Evolutionary conservation across 495 filamentous ascomycete species (phyloP), one percentile per base, ranked within the genome.

Genomic region (Thermothielavioides terrestris): DNA sequence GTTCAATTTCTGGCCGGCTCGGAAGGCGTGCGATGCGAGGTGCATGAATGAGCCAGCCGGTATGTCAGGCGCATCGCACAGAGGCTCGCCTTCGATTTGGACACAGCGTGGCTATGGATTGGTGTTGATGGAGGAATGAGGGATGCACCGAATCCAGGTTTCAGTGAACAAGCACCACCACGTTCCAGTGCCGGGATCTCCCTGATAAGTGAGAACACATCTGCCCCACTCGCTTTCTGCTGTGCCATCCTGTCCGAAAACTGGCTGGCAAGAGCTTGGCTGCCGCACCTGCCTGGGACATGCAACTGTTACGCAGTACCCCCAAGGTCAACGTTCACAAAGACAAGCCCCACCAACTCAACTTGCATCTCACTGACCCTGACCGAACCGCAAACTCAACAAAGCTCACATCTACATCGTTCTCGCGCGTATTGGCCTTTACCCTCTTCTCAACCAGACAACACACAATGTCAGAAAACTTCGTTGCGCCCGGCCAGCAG

Each of bases 401-500:
- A 1, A 7, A n/a, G n/a, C 11, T 21, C 15, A n/a, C 11, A 34
- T 7, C 31, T 6, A 14, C 30, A 9, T n/a, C n/a, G n/a, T n/a
- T n/a, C n/a, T n/a, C n/a, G n/a, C n/a, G n/a, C n/a, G n/a, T n/a
- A n/a, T n/a, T n/a, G n/a, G n/a, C n/a, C n/a, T n/a, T n/a, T n/a
- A n/a, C n/a, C 14, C 3, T 15, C 30, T 49, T 15, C 31, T 27
- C 38, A 43, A 7, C 30, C 6, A 36, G 9, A 32, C 5, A 21
- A 52, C 15, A 46, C 20, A 58, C 56, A 49, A 71, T 72, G 68
- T 65, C 67, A 8, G 68, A 69, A 45, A 76, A 69, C 67, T 84
- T 77, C 63, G 82, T 85, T 50, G 68, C 84, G 14, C 76, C 83
- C 10, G 71, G 70, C 58, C 84, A 88, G 63, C 76, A 79, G 70